Conservation (phyloP, 1,284 basidiomycete genomes). For the Sutorius eximius region DNA sequence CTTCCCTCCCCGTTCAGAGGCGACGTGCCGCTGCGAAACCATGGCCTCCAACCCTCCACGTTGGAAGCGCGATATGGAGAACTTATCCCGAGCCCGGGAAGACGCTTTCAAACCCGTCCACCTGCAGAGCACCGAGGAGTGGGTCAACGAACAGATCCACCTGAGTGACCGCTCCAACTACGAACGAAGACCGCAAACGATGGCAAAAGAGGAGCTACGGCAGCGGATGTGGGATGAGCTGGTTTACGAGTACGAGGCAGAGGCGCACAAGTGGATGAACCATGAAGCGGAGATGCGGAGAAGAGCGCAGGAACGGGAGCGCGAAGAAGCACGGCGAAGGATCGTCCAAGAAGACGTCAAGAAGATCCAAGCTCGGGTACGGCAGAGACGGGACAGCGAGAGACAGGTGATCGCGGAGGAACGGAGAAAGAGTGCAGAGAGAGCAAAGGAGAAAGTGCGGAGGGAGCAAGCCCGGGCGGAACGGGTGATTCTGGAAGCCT, state of each 20-base stretch:
- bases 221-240: slow-evolving; percentile 51
- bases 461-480: slow-evolving; percentile 41
- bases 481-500: slow-evolving; percentile 48
- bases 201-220: slow-evolving; percentile 33
- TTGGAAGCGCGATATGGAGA: slow-evolving; percentile 46
- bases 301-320: slow-evolving; percentile 41
- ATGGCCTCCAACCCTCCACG: slow-evolving; percentile 25
- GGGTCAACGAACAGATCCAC: slow-evolving; percentile 56
- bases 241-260: slow-evolving; percentile 47
- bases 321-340: slow-evolving; percentile 42
- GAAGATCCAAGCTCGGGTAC: slow-evolving; percentile 47
- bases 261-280: slow-evolving; percentile 53
- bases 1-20: slow-evolving; percentile 24
- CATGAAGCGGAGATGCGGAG: slow-evolving; percentile 47
- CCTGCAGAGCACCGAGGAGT: slow-evolving; percentile 55
- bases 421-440: slow-evolving; percentile 32
- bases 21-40: slow-evolving; percentile 25
- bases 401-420: slow-evolving; percentile 42
- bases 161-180: slow-evolving; percentile 32
- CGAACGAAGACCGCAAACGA: slow-evolving; percentile 20
- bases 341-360: slow-evolving; percentile 48
- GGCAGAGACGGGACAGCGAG: slow-evolving; percentile 48
- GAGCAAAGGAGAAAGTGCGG: slow-evolving; percentile 34
- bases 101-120: slow-evolving; percentile 44
- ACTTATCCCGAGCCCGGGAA: slow-evolving; percentile 57